phyloP scores from a whole-genome alignment of 495 filamentous ascomycete genomes.

The Cercophora scortea region DNA sequence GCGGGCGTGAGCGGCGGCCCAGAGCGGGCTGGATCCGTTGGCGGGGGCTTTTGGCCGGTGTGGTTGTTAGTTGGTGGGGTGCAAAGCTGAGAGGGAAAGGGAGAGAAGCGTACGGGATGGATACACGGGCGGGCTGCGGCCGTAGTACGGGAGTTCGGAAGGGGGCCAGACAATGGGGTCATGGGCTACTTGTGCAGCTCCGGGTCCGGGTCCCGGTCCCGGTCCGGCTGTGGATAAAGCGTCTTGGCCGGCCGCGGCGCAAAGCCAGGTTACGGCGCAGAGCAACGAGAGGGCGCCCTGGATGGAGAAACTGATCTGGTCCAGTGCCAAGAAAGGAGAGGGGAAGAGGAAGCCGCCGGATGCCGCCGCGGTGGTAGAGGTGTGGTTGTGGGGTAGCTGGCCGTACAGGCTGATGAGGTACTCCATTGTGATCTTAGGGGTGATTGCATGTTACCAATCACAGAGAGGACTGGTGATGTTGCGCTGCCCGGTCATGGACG shows the following conservation, averaged over 20 bases:
- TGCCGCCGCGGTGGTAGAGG: too few species aligned
- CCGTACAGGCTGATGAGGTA: slow-evolving; percentile 1
- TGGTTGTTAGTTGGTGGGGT: not conserved
- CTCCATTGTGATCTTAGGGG: slow-evolving; percentile 5
- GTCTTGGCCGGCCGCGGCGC: too few species aligned
- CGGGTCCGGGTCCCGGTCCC: not conserved
- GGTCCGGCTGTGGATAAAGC: too few species aligned
- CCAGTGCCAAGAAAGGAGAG: not conserved
- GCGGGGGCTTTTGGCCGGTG: slow-evolving; percentile 24
- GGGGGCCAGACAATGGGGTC: not conserved
- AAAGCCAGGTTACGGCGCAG: slow-evolving; percentile 5
- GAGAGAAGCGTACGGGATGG: slow-evolving; percentile 35
- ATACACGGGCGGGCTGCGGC: slow-evolving; percentile 40
- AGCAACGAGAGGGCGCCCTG: slow-evolving; percentile 11
- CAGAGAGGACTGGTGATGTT: not conserved
- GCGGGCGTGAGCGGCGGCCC: slow-evolving; percentile 25
- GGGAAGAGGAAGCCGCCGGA: too few species aligned
- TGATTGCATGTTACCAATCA: not conserved
- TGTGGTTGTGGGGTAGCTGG: not conserved
- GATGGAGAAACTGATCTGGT: slow-evolving; percentile 12
- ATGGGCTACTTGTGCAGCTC: too few species aligned
- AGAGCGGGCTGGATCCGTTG: slow-evolving; percentile 36
- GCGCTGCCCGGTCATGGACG: too few species aligned
- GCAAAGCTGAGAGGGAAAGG: not conserved
- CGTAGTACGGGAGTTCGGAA: slow-evolving; percentile 24